Base-by-base conservation (phyloP, 225 moss, liverwort and hornwort species). In the Lunularia cruciata region DNA sequence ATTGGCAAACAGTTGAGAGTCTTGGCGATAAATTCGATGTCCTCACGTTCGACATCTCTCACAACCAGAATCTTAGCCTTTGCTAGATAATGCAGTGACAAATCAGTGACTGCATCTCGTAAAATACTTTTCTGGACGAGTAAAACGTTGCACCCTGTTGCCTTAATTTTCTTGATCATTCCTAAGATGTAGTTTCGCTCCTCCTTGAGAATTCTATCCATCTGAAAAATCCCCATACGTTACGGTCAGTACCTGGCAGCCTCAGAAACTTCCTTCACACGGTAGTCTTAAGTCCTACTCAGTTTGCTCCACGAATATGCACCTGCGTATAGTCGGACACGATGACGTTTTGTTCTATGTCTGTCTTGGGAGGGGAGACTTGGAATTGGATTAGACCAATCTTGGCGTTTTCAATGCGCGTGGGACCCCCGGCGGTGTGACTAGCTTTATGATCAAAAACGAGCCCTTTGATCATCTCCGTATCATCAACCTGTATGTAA, bases 311-410 rank as follows among this genome's bases (percentile, higher is more conserved):
- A n/a, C 35, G 37, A 1, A 11, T 3, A 38, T 72, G 71, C 56
- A 95, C 92, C 88, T 95, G 95, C 3, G 92, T 90, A 49, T 95
- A 95, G 71, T 92, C 95, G 71, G 95, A 95, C n/a, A 95, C 90
- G 51, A 95, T 76, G 35, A 95, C 90, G 72, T 84, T 95, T 58
- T 95, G 95, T 73, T 95, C 92, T 47, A 98, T 98, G 59, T 92
- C 92, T 62, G 90, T 98, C 78, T 98, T 98, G 3, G 92, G 96
- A 43, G 92, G 96, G 31, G 96, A 98, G 25, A 92, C 84, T 75
- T 98, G 96, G 54, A 98, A 98, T 49, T 98, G 90, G 63, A 98
- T 89, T 27, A 92, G 78, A 60, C 89, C 92, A 75, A 98, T 87
- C 69, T 92, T 98, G 26, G 96, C 96, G 53, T 81, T 87, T 57